phyloP scores from a whole-genome alignment of 495 filamentous ascomycete species.

The Terfezia boudieri region DNA sequence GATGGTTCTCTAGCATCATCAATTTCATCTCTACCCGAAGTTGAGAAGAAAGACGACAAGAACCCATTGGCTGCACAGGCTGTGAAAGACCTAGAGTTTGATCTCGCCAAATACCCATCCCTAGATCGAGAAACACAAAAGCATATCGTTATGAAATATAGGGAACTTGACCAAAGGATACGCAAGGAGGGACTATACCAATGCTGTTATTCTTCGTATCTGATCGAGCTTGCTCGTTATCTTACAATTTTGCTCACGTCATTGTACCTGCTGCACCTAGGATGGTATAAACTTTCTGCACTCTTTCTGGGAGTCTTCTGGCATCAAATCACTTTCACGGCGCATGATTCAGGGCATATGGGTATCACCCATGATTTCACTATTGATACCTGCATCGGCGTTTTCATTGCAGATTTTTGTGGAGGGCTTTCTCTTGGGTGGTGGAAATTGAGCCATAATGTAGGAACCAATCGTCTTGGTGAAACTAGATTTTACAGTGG shows the following conservation, averaged over 20 bases:
- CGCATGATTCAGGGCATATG: constrained; percentile 95
- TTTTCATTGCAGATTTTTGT: constrained; percentile 72
- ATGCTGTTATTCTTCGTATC: constrained; percentile 70
- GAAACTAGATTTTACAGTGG: background rate
- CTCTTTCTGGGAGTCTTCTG: constrained; percentile 67
- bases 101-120: constrained; percentile 62
- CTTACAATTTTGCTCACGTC: constrained; percentile 36
- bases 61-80: constrained; percentile 56
- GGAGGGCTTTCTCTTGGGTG: constrained; percentile 82
- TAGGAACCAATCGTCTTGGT: constrained; percentile 3
- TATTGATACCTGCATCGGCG: constrained; percentile 62
- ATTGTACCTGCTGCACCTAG: constrained; percentile 38
- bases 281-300: constrained; percentile 55
- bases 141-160: constrained; percentile 59
- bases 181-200: constrained; percentile 54
- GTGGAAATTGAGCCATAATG: constrained; percentile 95
- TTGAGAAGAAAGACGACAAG: constrained; percentile 25
- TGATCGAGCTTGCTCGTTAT: constrained; percentile 56
- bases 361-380: constrained; percentile 83
- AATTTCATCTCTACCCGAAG: constrained; percentile 25
- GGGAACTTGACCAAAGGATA: constrained; percentile 46
- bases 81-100: constrained; percentile 47
- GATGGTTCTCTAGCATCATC: constrained; percentile 17
- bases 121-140: constrained; percentile 55
- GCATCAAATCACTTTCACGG: constrained; percentile 90